Evolutionary conservation across 257 asterid species (phyloP).

Genomic region (Plantago major): DNA sequence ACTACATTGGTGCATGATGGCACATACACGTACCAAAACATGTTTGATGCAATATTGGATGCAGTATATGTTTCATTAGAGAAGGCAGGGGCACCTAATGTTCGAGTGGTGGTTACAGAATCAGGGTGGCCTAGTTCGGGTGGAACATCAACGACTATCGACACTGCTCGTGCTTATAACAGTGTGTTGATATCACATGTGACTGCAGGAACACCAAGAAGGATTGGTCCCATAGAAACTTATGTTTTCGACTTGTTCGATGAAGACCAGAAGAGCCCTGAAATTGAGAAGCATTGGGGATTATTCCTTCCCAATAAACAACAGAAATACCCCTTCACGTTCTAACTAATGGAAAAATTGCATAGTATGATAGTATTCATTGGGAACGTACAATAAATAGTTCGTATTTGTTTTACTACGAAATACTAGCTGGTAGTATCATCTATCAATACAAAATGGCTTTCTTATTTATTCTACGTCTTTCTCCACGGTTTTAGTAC

Average conservation of each 20-base stretch:
- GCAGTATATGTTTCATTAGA: conserved; percentile 28
- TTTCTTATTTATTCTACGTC: no score
- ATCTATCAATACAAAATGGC: no score
- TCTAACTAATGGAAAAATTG: neutral
- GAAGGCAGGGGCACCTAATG: conserved; percentile 24
- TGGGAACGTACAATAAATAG: no score
- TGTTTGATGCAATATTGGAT: conserved; percentile 36
- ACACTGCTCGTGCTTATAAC: conserved; percentile 16
- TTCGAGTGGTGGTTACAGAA: conserved; percentile 32
- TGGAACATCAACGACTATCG: conserved; percentile 11
- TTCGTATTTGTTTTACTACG: no score
- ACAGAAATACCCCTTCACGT: conserved; percentile 15
- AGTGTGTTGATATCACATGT: conserved; percentile 24
- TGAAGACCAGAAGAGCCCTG: conserved; percentile 20
- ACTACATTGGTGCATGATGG: conserved; percentile 19
- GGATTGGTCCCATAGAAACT: conserved; percentile 17
- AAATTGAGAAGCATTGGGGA: conserved; percentile 24
- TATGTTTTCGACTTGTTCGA: conserved; percentile 19
- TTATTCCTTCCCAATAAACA: conserved; percentile 18
- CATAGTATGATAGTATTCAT: no score
- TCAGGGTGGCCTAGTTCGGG: conserved; percentile 42
- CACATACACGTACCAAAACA: conserved; percentile 22
- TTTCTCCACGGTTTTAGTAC: no score
- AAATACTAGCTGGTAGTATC: no score
- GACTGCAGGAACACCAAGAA: conserved; percentile 6